A percentile compares a stretch with the other conserved stretches of the same genome.
phyloP scores from a whole-genome alignment of 202 grass and related monocot species.

The Eragrostis tef region DNA sequence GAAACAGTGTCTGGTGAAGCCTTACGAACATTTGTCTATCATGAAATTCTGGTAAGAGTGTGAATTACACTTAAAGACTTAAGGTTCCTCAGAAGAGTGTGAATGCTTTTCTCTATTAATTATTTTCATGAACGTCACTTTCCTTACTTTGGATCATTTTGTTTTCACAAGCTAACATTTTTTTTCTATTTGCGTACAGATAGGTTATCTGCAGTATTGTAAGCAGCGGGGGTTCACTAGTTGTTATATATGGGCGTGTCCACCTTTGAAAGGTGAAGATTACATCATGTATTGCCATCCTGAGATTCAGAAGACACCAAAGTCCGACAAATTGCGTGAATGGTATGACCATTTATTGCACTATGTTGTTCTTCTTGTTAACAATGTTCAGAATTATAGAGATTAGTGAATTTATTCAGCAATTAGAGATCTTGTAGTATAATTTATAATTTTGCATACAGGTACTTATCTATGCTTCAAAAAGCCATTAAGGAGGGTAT shows the following conservation, averaged over 20 bases:
- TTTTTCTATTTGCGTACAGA: conserved; percentile 45
- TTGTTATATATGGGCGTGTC: conserved; percentile 98
- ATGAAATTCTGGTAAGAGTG: conserved; percentile 98
- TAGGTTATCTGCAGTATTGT: conserved; percentile 91
- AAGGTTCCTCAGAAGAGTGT: neutral
- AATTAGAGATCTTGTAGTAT: conserved; percentile 28
- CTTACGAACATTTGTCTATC: conserved; percentile 89
- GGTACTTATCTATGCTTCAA: conserved; percentile 95
- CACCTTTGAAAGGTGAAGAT: conserved; percentile 94
- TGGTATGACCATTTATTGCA: conserved; percentile 53
- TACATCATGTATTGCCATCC: conserved; percentile 99
- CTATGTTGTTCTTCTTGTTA: conserved; percentile 26
- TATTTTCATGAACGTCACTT: neutral
- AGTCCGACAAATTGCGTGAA: conserved; percentile 86
- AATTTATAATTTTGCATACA: conserved; percentile 52
- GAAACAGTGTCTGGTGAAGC: conserved; percentile 82
- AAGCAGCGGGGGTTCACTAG: conserved; percentile 95
- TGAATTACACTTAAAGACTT: neutral
- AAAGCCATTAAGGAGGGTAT: conserved; percentile 81
- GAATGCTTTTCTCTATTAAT: neutral
- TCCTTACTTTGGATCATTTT: too few species aligned
- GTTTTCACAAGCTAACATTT: conserved; percentile 5
- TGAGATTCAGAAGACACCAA: conserved; percentile 97
- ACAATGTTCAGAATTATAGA: neutral
- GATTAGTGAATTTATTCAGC: conserved; percentile 20